Evolutionary conservation across 1,284 basidiomycete genomes (phyloP), one percentile per base, ranked within the genome.

Genomic region (Sparassis latifolia): DNA sequence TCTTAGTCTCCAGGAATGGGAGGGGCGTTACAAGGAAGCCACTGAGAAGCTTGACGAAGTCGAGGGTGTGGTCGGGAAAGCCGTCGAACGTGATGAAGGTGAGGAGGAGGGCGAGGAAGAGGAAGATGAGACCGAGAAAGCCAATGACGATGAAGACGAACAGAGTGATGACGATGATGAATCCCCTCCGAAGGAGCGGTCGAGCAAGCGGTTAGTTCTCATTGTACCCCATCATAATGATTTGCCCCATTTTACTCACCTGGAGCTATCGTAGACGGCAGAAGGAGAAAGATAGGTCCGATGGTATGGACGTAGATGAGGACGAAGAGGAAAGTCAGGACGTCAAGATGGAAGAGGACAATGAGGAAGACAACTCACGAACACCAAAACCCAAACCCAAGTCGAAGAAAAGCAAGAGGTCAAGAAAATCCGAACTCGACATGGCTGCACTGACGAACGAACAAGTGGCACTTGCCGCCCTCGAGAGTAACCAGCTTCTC

Each of bases 1-100:
- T 43, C 73, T 99, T 46, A 81, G 84, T 44, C 69, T 84, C 3
- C 73, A 76, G 0, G 82, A 88, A 51, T 98, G 92, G 86, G 77
- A 89, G 63, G 75, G 75, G 47, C 73, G 85, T 44, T 92, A 92
- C 63, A 71, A 78, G 38, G 77, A 84, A 56, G 73, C 88, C 37
- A 78, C 78, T 46, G 76, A 78, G 30, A 79, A 92, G 57, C 67
- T 89, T 50, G 75, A 79, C 39, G 73, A 78, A 56, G 61, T 84
- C 45, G 79, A 84, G 57, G 71, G 72, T 30, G 65, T 62, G 3
- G 70, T 84, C 5, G 80, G 78, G 0, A 80, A 81, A 48, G 80
- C 73, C 4, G 80, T 83, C 1, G 73, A 79, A 48, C 67, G 71
- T 6, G 71, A 66, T 4, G 70, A 74, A 3, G 72, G 70, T 2